A percentile compares a stretch with the other conserved stretches of the same genome.
These are phyloP conservation scores for Candida schatavii DNA, from an alignment of 805 yeast species.

Conservation along the genomic window DNA sequence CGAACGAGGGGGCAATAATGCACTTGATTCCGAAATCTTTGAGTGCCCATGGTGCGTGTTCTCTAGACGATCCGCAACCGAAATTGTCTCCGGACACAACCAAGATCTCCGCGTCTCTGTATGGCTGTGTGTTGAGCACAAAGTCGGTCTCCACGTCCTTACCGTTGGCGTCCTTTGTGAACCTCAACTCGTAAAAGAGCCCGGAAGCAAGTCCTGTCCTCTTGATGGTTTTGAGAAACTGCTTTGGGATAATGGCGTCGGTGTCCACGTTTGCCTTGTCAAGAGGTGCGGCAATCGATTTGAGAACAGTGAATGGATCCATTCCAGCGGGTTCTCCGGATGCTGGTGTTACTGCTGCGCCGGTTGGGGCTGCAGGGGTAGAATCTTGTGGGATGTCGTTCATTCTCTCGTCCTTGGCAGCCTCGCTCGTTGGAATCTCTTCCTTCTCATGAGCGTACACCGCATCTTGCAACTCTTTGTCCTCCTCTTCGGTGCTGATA, in stretches of 20 bases:
- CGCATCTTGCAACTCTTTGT: conserved; percentile 62
- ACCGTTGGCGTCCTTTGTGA: conserved; percentile 60
- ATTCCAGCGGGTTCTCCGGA: conserved; percentile 42
- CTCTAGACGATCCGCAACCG: conserved; percentile 99
- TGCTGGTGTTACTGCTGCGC: conserved; percentile 14
- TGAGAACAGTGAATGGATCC: conserved; percentile 70
- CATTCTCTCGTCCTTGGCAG: conserved; percentile 53
- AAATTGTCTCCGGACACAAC: conserved; percentile 95
- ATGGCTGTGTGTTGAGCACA: conserved; percentile 82
- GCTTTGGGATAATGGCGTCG: conserved; percentile 98
- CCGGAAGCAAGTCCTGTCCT: conserved; percentile 91
- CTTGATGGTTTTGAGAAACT: conserved; percentile 95
- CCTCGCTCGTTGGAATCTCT: conserved; percentile 53
- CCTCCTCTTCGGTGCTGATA: conserved; percentile 38
- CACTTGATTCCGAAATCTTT: conserved; percentile 96
- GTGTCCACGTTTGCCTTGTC: conserved; percentile 96
- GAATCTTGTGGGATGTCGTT: conserved; percentile 61
- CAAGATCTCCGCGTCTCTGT: conserved; percentile 73
- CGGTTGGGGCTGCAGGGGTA: conserved; percentile 37
- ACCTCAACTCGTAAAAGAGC: conserved; percentile 88
- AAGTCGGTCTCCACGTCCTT: conserved; percentile 85
- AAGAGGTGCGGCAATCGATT: conserved; percentile 90
- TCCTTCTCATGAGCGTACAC: conserved; percentile 71
- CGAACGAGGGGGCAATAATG: conserved; percentile 96
- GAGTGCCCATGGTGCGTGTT: conserved; percentile 99